A percentile compares a stretch with the other conserved stretches of the same genome.
These are phyloP conservation scores for Obba rivulosa DNA, from an alignment of 768 basidiomycete species.

Conservation along the genomic window DNA sequence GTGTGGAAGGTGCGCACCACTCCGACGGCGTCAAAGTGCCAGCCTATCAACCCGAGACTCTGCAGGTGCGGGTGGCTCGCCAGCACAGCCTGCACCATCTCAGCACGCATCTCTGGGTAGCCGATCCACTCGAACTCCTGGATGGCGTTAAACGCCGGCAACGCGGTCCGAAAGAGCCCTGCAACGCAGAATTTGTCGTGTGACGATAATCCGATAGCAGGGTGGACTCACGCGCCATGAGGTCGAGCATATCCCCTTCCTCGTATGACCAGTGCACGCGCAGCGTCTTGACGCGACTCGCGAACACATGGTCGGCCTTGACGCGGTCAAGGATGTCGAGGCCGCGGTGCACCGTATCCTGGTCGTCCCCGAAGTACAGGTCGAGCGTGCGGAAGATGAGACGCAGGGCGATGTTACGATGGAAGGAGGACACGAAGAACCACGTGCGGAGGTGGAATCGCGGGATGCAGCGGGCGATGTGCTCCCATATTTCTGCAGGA, in stretches of 20 bases:
- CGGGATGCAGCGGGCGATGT: slow-evolving; percentile 55
- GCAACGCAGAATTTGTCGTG: background rate
- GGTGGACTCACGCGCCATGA: slow-evolving; percentile 45
- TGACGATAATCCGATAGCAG: background rate
- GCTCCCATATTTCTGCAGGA: slow-evolving; percentile 65
- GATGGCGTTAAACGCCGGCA: slow-evolving; percentile 58
- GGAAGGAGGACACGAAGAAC: slow-evolving; percentile 60
- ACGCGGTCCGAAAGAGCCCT: slow-evolving; percentile 58
- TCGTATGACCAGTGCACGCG: slow-evolving; percentile 67
- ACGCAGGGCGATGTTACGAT: slow-evolving; percentile 58
- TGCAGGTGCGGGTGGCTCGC: slow-evolving; percentile 48
- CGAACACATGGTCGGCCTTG: slow-evolving; percentile 57
- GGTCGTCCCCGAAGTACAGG: slow-evolving; percentile 61
- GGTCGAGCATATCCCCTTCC: slow-evolving; percentile 60
- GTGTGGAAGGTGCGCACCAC: slow-evolving; percentile 25
- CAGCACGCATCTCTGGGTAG: slow-evolving; percentile 64
- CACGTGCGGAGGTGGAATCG: slow-evolving; percentile 65
- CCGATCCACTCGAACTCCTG: slow-evolving; percentile 74
- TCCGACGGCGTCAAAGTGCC: slow-evolving; percentile 70
- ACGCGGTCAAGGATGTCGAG: slow-evolving; percentile 65
- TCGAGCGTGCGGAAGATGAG: slow-evolving; percentile 65
- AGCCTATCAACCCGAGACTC: slow-evolving; percentile 60
- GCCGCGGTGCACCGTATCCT: slow-evolving; percentile 42
- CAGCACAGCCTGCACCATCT: slow-evolving; percentile 57
- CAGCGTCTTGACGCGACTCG: slow-evolving; percentile 51